phyloP scores from a whole-genome alignment of 2,329 filamentous ascomycete genomes.

The Paecilomyces formosus region DNA sequence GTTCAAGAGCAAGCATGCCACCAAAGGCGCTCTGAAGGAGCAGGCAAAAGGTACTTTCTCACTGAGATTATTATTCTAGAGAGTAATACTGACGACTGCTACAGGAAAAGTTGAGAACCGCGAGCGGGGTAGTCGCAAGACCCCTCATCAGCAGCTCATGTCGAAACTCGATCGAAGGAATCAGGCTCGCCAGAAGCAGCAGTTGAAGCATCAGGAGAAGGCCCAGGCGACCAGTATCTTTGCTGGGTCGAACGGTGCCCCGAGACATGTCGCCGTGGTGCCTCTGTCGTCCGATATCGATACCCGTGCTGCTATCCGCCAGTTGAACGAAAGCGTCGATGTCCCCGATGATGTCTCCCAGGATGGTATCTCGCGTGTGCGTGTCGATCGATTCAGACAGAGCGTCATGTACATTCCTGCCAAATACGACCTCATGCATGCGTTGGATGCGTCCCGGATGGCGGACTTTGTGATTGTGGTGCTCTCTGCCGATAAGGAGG shows the following conservation, averaged over 20 bases:
- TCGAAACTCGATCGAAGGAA: slow-evolving; percentile 94
- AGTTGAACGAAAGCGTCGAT: slow-evolving; percentile 72
- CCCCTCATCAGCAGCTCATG: slow-evolving; percentile 93
- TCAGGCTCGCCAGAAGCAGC: slow-evolving; percentile 83
- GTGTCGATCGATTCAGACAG: slow-evolving; percentile 89
- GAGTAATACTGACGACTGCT: slow-evolving; percentile 6
- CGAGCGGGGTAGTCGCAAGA: slow-evolving; percentile 71
- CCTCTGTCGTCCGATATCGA: slow-evolving; percentile 72
- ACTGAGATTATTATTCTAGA: background rate
- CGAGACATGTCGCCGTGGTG: slow-evolving; percentile 80
- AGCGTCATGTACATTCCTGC: slow-evolving; percentile 78
- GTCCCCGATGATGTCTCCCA: slow-evolving; percentile 58
- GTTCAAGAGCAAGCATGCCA: slow-evolving; percentile 87
- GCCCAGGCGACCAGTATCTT: slow-evolving; percentile 75
- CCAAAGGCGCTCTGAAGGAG: slow-evolving; percentile 80
- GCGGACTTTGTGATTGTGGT: slow-evolving; percentile 89
- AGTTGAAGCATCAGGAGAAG: slow-evolving; percentile 76
- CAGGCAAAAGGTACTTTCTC: slow-evolving; percentile 62
- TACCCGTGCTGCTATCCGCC: slow-evolving; percentile 56
- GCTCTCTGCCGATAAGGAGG: slow-evolving; percentile 70
- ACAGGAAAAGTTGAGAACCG: slow-evolving; percentile 67
- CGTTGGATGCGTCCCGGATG: slow-evolving; percentile 75
- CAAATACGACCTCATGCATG: slow-evolving; percentile 64
- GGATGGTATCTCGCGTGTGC: slow-evolving; percentile 54
- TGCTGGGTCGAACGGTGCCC: slow-evolving; percentile 75